Conservation (phyloP, 148 eudicot genomes). For the Euryodendron excelsum region DNA sequence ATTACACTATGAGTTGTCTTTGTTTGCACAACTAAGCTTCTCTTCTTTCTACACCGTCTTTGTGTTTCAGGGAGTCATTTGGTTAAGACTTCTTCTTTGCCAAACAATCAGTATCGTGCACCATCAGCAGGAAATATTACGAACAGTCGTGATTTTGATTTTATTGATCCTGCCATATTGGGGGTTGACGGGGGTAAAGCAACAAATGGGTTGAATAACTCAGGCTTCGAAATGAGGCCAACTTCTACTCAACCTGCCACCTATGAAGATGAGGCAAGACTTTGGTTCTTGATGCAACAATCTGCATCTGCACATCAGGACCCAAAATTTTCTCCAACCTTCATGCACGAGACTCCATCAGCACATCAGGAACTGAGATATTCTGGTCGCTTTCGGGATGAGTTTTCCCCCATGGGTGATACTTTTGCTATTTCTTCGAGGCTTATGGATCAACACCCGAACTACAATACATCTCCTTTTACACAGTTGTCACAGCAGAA, state of each 20-base stretch:
- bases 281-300: constrained; percentile 46
- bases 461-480: constrained; percentile 27
- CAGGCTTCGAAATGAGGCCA: constrained; percentile 32
- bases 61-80: constrained; percentile 39
- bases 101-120: constrained; percentile 27
- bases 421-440: constrained; percentile 31
- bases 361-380: constrained; percentile 23
- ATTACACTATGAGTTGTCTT: neutral
- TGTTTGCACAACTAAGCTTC: neutral
- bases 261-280: constrained; percentile 37
- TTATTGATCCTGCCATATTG: constrained; percentile 50
- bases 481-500: constrained; percentile 35
- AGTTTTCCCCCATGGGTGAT: constrained; percentile 14
- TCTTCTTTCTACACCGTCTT: neutral
- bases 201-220: constrained; percentile 28
- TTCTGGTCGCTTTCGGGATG: constrained; percentile 17
- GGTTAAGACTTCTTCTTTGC: constrained; percentile 27
- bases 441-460: constrained; percentile 29
- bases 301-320: constrained; percentile 29
- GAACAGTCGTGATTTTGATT: constrained; percentile 32
- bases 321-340: constrained; percentile 26
- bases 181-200: constrained; percentile 34
- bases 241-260: constrained; percentile 20
- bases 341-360: constrained; percentile 25
- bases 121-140: constrained; percentile 26